Percentiles rank a stretch among this genome's conserved stretches.
phyloP scores from a whole-genome alignment of 1,284 basidiomycete genomes.

The Malassezia japonica region DNA sequence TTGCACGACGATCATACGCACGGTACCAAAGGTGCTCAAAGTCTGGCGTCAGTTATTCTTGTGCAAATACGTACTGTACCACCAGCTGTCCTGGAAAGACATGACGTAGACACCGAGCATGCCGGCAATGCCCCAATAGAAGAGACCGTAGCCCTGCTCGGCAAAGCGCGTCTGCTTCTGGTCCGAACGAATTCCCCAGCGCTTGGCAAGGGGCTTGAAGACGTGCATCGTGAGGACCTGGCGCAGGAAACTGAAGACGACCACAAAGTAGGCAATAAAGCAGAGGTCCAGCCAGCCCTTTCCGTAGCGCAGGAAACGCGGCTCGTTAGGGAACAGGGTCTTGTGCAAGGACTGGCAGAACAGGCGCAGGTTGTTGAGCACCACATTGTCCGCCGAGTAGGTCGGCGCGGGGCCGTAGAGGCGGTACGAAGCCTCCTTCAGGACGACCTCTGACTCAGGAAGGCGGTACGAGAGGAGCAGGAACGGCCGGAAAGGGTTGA shows the following conservation, averaged over 20 bases:
- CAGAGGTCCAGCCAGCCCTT: conserved; percentile 56
- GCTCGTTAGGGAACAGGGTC: conserved; percentile 21
- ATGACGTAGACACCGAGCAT: conserved; percentile 58
- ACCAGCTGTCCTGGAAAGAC: conserved; percentile 74
- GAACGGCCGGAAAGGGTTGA: conserved; percentile 68
- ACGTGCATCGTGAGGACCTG: conserved; percentile 66
- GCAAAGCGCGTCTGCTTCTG: conserved; percentile 37
- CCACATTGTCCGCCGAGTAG: conserved; percentile 5
- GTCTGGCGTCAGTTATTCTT: conserved; percentile 8
- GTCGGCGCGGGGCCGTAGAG: conserved; percentile 12
- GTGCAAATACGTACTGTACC: conserved; percentile 55
- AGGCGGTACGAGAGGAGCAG: conserved; percentile 65
- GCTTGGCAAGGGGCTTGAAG: conserved; percentile 60
- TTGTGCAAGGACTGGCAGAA: conserved; percentile 18
- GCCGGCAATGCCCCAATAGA: conserved; percentile 41
- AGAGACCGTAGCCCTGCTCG: conserved; percentile 43
- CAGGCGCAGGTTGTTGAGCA: conserved; percentile 15
- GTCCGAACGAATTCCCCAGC: conserved; percentile 43
- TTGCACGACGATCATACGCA: background rate
- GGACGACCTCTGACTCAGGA: conserved; percentile 52
- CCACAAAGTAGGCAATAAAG: conserved; percentile 76
- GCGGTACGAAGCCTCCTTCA: conserved; percentile 42
- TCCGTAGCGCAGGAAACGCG: conserved; percentile 25
- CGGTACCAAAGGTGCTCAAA: conserved; percentile 44
- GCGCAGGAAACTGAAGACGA: conserved; percentile 84